A percentile compares a stretch with the other conserved stretches of the same genome.
Conservation (phyloP, 2,329 filamentous ascomycete species). For the Xylaria multiplex region DNA sequence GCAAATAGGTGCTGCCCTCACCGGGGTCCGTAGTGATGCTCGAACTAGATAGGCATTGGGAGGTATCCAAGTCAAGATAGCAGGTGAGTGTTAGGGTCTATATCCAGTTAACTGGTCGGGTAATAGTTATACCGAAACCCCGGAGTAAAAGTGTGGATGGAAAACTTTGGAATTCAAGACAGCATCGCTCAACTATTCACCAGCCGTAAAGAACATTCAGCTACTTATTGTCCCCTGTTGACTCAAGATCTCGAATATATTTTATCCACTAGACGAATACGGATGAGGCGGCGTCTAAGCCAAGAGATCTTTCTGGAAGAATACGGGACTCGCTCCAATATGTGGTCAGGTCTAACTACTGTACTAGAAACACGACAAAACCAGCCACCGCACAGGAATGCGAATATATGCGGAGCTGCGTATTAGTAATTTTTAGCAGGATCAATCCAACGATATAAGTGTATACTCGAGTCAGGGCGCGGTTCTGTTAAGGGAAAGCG, state of each 20-base stretch:
- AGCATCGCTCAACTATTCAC: slow-evolving; percentile 8
- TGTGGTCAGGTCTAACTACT: slow-evolving; percentile 17
- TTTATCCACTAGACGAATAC: slow-evolving; percentile 29
- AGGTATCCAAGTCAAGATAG: neutral
- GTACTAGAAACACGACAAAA: slow-evolving; percentile 27
- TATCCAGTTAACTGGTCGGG: slow-evolving; percentile 12
- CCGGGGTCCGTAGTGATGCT: slow-evolving; percentile 13
- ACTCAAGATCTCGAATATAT: neutral
- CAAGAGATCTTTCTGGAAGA: slow-evolving; percentile 29
- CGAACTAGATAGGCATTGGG: neutral
- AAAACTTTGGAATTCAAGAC: slow-evolving; percentile 1
- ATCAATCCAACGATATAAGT: slow-evolving; percentile 19
- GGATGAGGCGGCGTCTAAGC: slow-evolving; percentile 26
- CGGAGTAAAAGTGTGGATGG: slow-evolving; percentile 6
- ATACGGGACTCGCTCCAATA: slow-evolving; percentile 31
- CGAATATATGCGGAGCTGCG: slow-evolving; percentile 15
- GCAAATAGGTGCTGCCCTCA: slow-evolving; percentile 7
- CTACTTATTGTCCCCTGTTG: slow-evolving; percentile 3
- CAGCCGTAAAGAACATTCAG: slow-evolving; percentile 20
- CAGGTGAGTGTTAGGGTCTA: neutral
- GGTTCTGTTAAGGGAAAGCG: slow-evolving; percentile 26
- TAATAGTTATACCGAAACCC: slow-evolving; percentile 23
- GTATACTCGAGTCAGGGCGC: slow-evolving; percentile 23
- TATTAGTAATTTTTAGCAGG: slow-evolving; percentile 6
- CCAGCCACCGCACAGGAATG: slow-evolving; percentile 24